These are phyloP conservation scores for Candida qinlingensis DNA, from an alignment of 805 yeast genomes.

Conservation along the genomic window DNA sequence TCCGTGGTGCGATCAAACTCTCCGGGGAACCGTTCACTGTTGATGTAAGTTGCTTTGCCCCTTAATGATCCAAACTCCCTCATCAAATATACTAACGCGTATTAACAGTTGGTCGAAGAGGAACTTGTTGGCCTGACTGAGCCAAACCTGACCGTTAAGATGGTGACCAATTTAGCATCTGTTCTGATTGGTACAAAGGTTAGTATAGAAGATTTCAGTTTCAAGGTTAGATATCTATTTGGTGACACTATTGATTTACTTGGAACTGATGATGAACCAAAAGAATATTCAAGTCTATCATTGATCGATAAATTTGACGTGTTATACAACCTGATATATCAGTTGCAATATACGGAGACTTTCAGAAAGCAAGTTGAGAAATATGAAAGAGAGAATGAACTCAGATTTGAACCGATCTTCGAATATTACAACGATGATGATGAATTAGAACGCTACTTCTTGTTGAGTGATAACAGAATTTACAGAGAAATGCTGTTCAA, in stretches of 20 bases:
- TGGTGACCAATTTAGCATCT: conserved; percentile 29
- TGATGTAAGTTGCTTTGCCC: conserved; percentile 29
- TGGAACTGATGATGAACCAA: conserved; percentile 23
- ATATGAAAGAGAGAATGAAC: conserved; percentile 25
- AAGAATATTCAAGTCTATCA: conserved; percentile 35
- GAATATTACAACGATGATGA: conserved; percentile 10
- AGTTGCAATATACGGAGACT: conserved; percentile 37
- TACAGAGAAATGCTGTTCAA: conserved; percentile 33
- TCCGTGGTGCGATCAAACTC: conserved; percentile 47
- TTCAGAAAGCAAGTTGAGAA: conserved; percentile 45
- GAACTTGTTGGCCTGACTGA: conserved; percentile 47
- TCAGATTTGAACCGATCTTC: conserved; percentile 29
- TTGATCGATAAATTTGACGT: conserved; percentile 46
- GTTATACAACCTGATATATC: conserved; percentile 38
- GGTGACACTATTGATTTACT: conserved; percentile 19
- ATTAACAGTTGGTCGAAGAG: conserved; percentile 38
- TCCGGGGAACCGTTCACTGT: conserved; percentile 49
- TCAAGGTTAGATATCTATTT: conserved; percentile 22
- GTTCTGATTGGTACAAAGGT: conserved; percentile 20
- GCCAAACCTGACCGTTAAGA: conserved; percentile 35
- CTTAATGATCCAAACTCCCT: conserved; percentile 9
- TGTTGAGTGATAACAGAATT: conserved; percentile 49
- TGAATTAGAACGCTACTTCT: conserved; percentile 23
- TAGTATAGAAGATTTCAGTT: conserved; percentile 21
- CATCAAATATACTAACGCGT: conserved; percentile 5